Conservation (phyloP, 202 grass and related monocot species). For the Setaria viridis region DNA sequence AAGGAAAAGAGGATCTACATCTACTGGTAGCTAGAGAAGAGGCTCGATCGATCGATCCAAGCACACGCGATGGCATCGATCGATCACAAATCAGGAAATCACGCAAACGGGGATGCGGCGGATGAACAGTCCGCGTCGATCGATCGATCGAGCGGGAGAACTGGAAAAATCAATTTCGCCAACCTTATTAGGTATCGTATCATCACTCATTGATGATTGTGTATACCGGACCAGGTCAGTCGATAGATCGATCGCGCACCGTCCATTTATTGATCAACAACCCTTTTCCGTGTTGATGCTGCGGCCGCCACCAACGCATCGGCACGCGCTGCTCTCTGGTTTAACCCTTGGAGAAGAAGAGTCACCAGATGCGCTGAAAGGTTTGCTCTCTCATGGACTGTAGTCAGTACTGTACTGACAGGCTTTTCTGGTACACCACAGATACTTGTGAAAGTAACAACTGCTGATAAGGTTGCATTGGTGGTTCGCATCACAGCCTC, state of each 20-base stretch:
- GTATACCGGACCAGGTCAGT: neutral
- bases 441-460: slow-evolving; percentile 10
- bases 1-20: too few relatives aligned
- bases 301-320: neutral
- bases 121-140: slow-evolving; percentile 5
- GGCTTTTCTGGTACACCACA: neutral
- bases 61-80: neutral
- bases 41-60: too few relatives aligned
- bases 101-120: neutral
- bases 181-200: slow-evolving; percentile 18
- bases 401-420: neutral
- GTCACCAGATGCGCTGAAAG: neutral
- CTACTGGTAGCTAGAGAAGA: too few relatives aligned
- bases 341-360: neutral
- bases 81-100: neutral
- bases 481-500: neutral
- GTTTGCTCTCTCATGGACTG: neutral
- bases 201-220: neutral
- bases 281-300: slow-evolving; percentile 12
- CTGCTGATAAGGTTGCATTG: neutral
- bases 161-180: neutral
- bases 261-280: neutral
- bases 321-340: slow-evolving; percentile 36
- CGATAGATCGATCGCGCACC: neutral
- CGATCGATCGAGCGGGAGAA: neutral